These are phyloP conservation scores for Neofusicoccum cordaticola DNA, from an alignment of 2,329 filamentous ascomycete species.

Conservation along the genomic window DNA sequence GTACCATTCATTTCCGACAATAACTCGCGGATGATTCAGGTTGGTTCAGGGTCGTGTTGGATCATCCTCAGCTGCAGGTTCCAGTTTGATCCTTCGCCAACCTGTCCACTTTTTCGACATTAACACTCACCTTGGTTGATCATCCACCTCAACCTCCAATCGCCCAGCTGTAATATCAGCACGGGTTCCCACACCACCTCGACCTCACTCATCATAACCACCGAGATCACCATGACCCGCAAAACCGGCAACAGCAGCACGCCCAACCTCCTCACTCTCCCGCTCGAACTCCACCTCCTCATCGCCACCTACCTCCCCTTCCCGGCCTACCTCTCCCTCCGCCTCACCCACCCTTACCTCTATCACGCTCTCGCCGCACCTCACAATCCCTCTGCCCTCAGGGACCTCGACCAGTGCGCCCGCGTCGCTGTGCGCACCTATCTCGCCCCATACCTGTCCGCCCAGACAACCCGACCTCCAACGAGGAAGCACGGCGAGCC, in stretches of 20 bases:
- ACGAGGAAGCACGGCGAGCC: neutral
- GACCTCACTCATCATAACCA: no score
- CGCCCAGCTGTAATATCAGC: no score
- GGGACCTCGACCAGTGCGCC: constrained; percentile 26
- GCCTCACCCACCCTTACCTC: constrained; percentile 33
- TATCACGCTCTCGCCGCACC: constrained; percentile 27
- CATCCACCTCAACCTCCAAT: no score
- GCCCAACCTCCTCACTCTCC: constrained; percentile 30
- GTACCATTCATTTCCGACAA: no score
- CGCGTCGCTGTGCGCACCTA: constrained; percentile 30
- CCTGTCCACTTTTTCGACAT: no score
- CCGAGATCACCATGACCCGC: constrained; percentile 32
- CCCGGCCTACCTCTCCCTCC: constrained; percentile 38
- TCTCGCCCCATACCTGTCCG: constrained; percentile 20
- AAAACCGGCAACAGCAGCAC: constrained; percentile 64
- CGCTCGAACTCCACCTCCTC: constrained; percentile 33
- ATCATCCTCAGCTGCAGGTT: no score
- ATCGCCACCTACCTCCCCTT: constrained; percentile 35
- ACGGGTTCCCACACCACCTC: no score
- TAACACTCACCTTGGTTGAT: no score
- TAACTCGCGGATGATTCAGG: no score
- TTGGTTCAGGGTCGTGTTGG: no score
- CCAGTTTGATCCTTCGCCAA: no score
- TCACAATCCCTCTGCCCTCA: constrained; percentile 18
- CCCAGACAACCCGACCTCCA: neutral